phyloP scores from a whole-genome alignment of 805 yeast species.

The Metschnikowia chrysomelidarum region DNA sequence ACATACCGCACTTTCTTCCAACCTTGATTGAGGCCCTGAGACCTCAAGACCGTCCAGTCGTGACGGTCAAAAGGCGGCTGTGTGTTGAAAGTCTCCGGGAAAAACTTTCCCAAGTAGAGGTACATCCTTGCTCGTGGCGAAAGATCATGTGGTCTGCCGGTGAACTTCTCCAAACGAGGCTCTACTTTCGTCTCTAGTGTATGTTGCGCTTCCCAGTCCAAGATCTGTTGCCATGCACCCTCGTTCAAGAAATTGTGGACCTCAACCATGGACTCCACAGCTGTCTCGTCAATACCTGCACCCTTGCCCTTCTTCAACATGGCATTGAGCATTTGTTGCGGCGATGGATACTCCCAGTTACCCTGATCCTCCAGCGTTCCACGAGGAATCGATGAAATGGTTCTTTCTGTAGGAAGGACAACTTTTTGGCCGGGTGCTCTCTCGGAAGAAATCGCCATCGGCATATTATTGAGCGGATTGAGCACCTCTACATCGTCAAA shows the following conservation, averaged over 20 bases:
- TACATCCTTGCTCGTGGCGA: slow-evolving; percentile 82
- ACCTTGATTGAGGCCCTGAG: slow-evolving; percentile 40
- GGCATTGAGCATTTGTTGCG: slow-evolving; percentile 98
- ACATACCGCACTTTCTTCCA: slow-evolving; percentile 83
- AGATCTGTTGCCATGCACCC: slow-evolving; percentile 95
- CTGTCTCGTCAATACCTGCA: slow-evolving; percentile 88
- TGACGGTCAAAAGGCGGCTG: slow-evolving; percentile 97
- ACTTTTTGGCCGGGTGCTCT: slow-evolving; percentile 78
- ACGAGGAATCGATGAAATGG: slow-evolving; percentile 81
- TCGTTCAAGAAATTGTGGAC: slow-evolving; percentile 96
- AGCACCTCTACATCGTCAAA: slow-evolving; percentile 34
- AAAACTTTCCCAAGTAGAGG: slow-evolving; percentile 59
- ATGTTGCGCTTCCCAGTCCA: slow-evolving; percentile 85
- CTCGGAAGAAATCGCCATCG: slow-evolving; percentile 60
- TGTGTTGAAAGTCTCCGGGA: slow-evolving; percentile 69
- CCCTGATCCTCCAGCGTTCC: slow-evolving; percentile 67
- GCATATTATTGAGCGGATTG: slow-evolving; percentile 91
- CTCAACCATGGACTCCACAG: slow-evolving; percentile 94
- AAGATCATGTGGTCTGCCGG: slow-evolving; percentile 86
- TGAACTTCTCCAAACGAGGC: slow-evolving; percentile 81
- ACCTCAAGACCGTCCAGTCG: slow-evolving; percentile 94
- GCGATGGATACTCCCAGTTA: slow-evolving; percentile 98
- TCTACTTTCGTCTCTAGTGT: slow-evolving; percentile 50
- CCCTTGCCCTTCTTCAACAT: slow-evolving; percentile 92
- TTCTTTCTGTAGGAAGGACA: slow-evolving; percentile 78